phyloP scores from a whole-genome alignment of 805 yeast species.

The Ogataea pignaliae region DNA sequence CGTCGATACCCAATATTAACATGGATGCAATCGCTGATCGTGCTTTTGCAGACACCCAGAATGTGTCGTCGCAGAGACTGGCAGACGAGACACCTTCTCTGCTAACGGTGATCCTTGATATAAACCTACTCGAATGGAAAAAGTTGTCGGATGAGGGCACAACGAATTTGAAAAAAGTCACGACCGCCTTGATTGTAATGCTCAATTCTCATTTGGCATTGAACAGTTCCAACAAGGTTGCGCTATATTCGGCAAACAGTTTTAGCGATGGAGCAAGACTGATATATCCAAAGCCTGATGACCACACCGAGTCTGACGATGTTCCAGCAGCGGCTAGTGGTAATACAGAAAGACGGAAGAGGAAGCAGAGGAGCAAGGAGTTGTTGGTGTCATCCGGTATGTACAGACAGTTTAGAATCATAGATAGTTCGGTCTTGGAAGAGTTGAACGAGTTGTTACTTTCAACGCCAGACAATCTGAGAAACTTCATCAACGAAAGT shows the following conservation, averaged over 20 bases:
- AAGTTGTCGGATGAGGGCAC: constrained; percentile 35
- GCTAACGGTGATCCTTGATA: constrained; percentile 71
- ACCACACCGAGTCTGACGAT: constrained; percentile 3
- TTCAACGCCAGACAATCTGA: constrained; percentile 24
- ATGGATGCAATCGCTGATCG: constrained; percentile 72
- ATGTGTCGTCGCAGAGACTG: constrained; percentile 14
- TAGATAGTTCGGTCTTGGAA: constrained; percentile 68
- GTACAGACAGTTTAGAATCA: constrained; percentile 79
- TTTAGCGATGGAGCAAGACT: constrained; percentile 52
- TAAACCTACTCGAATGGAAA: constrained; percentile 69
- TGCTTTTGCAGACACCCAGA: constrained; percentile 35
- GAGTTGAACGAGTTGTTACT: constrained; percentile 48
- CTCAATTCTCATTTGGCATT: constrained; percentile 85
- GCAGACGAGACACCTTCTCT: constrained; percentile 72
- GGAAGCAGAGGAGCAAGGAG: constrained; percentile 4
- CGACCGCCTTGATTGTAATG: constrained; percentile 66
- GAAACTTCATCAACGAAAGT: constrained; percentile 12
- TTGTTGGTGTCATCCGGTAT: constrained; percentile 51
- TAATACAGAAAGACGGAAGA: constrained; percentile 3
- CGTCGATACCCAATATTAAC: too few species aligned
- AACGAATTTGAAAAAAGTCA: constrained; percentile 51
- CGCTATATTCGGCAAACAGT: constrained; percentile 73
- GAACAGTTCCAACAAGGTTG: constrained; percentile 78
- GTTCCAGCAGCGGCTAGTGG: not conserved
- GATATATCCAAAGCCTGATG: constrained; percentile 52